Percentiles rank a stretch among this genome's conserved stretches.
These are phyloP conservation scores for Prinsepia uniflora DNA, from an alignment of 306 rosid genomes.

Conservation along the genomic window DNA sequence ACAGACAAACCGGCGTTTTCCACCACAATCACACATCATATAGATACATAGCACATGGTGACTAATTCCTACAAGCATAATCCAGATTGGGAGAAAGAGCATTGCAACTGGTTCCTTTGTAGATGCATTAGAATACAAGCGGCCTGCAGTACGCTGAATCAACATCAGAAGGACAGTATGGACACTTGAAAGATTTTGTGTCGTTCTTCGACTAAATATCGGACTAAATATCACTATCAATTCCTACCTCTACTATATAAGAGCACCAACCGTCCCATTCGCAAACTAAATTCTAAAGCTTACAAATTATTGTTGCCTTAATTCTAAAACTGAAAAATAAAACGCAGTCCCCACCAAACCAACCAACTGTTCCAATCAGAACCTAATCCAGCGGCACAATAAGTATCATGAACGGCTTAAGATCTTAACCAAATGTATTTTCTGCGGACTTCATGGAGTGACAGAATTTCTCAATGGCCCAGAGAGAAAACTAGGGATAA, in stretches of 20 bases:
- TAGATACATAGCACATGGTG: conserved; percentile 22
- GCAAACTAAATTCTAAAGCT: conserved; percentile 4
- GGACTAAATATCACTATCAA: background rate
- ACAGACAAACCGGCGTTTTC: conserved; percentile 31
- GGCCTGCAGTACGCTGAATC: conserved; percentile 57
- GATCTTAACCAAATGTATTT: no score
- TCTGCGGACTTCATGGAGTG: no score
- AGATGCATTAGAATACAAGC: conserved; percentile 47
- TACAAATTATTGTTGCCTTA: background rate
- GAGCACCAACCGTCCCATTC: background rate
- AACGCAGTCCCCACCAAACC: background rate
- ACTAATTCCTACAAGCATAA: conserved; percentile 34
- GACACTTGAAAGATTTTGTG: conserved; percentile 77
- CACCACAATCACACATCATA: conserved; percentile 27
- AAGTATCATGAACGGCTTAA: no score
- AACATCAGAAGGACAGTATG: conserved; percentile 71
- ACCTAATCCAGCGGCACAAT: no score
- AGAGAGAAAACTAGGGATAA: no score
- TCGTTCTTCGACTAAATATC: conserved; percentile 57
- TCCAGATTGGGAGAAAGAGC: conserved; percentile 27
- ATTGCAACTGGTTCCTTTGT: conserved; percentile 26
- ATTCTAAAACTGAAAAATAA: background rate
- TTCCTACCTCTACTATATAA: background rate
- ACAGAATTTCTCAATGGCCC: no score
- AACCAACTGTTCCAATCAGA: background rate